Evolutionary conservation across 1,284 basidiomycete genomes (phyloP).

Genomic region (Fomitiporia mediterranea): DNA sequence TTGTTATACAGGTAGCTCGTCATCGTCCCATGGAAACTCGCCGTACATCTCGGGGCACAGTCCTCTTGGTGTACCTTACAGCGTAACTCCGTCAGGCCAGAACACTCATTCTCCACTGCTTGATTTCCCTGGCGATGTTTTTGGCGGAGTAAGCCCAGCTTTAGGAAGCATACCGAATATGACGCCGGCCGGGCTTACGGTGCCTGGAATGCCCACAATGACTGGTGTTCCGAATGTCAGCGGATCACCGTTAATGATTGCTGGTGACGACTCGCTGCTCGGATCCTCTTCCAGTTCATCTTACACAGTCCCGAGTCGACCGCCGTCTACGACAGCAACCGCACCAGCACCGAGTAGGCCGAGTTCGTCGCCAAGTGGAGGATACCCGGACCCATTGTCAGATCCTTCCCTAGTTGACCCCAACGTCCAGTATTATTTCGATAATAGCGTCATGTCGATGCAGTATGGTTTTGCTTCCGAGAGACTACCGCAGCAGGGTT

Average conservation of each 20-base stretch:
- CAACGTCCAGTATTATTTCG: conserved; percentile 31
- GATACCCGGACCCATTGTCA: conserved; percentile 7
- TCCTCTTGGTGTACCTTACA: not conserved
- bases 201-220: conserved; percentile 7
- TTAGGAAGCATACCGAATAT: not conserved
- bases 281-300: not conserved
- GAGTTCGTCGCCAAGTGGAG: conserved; percentile 1
- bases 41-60: conserved; percentile 2
- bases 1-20: not conserved
- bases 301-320: not conserved
- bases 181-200: not conserved
- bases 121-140: conserved; percentile 5
- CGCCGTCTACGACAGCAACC: not conserved
- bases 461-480: conserved; percentile 27
- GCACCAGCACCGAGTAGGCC: not conserved
- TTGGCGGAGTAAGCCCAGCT: not conserved
- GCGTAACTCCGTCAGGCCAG: not conserved
- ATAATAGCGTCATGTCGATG: conserved; percentile 27
- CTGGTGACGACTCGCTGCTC: conserved; percentile 11
- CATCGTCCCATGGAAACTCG: not conserved
- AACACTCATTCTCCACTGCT: not conserved
- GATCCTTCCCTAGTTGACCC: conserved; percentile 18
- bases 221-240: not conserved
- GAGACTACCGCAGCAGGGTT: conserved; percentile 7
- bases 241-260: conserved; percentile 11